These are phyloP conservation scores for Suillus placidus DNA, from an alignment of 768 basidiomycete genomes.

Conservation along the genomic window DNA sequence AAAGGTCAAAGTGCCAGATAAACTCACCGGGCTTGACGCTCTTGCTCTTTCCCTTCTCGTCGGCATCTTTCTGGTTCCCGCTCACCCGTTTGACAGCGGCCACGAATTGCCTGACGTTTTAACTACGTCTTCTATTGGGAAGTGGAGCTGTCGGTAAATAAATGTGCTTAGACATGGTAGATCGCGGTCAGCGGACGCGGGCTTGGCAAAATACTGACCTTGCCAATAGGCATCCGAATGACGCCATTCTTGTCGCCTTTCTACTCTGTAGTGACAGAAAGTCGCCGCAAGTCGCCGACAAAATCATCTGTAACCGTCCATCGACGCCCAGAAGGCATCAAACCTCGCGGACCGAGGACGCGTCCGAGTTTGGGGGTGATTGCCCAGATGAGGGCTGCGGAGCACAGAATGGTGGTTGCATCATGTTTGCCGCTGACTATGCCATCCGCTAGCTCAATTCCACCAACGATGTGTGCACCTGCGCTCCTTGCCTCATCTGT, in stretches of 20 bases:
- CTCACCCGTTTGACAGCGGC: constrained; percentile 73
- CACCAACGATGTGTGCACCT: constrained; percentile 91
- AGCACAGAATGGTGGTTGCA: constrained; percentile 85
- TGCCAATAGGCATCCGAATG: constrained; percentile 80
- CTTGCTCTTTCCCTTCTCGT: constrained; percentile 38
- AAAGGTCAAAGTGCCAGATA: neutral
- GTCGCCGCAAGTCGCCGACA: constrained; percentile 73
- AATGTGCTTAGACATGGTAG: constrained; percentile 8
- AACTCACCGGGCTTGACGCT: constrained; percentile 49
- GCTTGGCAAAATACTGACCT: constrained; percentile 47
- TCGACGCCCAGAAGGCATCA: constrained; percentile 94
- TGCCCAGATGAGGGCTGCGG: constrained; percentile 72
- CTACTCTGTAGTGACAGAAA: constrained; percentile 89
- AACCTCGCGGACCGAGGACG: constrained; percentile 82
- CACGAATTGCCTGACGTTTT: constrained; percentile 81
- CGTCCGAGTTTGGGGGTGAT: constrained; percentile 83
- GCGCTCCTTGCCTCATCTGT: constrained; percentile 84
- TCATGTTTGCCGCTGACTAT: constrained; percentile 70
- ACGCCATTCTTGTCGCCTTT: constrained; percentile 86
- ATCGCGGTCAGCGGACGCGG: neutral
- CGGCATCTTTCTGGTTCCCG: constrained; percentile 62
- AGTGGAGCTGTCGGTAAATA: constrained; percentile 58
- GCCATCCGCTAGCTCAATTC: constrained; percentile 84
- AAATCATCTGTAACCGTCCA: constrained; percentile 95
- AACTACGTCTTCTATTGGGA: constrained; percentile 72